Conservation (phyloP, 768 basidiomycete genomes). For the Leccinum fibrillosum region DNA sequence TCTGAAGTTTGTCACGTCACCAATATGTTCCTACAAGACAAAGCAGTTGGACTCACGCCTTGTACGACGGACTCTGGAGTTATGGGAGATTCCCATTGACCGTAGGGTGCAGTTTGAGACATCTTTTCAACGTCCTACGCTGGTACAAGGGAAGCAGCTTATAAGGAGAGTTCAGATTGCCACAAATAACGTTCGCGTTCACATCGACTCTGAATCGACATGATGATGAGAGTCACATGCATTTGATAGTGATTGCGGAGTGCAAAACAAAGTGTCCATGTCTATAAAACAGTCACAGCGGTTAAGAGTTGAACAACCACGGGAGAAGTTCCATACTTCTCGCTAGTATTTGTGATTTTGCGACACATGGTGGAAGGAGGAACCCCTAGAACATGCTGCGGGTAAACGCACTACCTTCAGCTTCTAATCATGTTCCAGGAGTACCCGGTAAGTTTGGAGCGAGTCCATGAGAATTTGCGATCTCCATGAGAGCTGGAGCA, state of each 20-base stretch:
- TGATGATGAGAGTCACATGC: neutral
- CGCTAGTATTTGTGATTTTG: too few relatives aligned
- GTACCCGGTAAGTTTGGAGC: neutral
- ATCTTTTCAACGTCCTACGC: constrained; percentile 3
- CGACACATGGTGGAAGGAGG: too few relatives aligned
- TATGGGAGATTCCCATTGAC: constrained; percentile 60
- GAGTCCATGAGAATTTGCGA: neutral
- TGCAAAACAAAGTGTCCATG: neutral
- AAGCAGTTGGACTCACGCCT: constrained; percentile 31
- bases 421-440: too few relatives aligned
- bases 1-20: constrained; percentile 17
- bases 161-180: neutral
- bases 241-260: neutral
- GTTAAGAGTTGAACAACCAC: too few relatives aligned
- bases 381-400: neutral
- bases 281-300: too few relatives aligned
- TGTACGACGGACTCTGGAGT: constrained; percentile 51
- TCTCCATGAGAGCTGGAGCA: too few relatives aligned
- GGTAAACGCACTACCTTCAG: too few relatives aligned
- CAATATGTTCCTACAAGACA: neutral
- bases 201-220: neutral
- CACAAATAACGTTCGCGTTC: neutral
- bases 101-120: constrained; percentile 46
- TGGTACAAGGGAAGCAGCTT: neutral
- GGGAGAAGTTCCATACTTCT: too few relatives aligned